Percentiles rank a stretch among this genome's conserved stretches.
Evolutionary conservation across 371 early-diverging fungal species (phyloP).

Genomic region (Mucor circinelloides): DNA sequence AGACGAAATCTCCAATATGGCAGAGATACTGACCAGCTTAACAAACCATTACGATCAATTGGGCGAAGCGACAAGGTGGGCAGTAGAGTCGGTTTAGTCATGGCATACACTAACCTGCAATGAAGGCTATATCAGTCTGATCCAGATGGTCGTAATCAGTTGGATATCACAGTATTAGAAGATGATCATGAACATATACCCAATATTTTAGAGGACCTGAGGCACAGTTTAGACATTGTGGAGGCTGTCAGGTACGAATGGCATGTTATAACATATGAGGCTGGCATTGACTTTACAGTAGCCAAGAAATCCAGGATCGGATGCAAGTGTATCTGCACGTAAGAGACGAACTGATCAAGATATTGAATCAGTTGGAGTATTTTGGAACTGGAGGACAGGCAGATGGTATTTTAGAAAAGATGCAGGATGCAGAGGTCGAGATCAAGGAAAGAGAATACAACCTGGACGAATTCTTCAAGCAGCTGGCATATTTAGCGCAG

Average conservation of each 20-base stretch:
- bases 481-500: slow-evolving; percentile 35
- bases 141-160: slow-evolving; percentile 27
- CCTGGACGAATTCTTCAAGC: slow-evolving; percentile 37
- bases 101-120: not conserved
- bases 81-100: not conserved
- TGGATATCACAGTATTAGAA: slow-evolving; percentile 48
- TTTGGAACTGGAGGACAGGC: slow-evolving; percentile 36
- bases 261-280: not conserved
- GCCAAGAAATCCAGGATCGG: slow-evolving; percentile 38
- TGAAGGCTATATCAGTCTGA: slow-evolving; percentile 36
- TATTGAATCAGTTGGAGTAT: slow-evolving; percentile 33
- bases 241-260: slow-evolving; percentile 27
- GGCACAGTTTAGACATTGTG: slow-evolving; percentile 34
- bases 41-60: slow-evolving; percentile 54
- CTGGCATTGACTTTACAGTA: not conserved
- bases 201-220: slow-evolving; percentile 39
- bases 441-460: slow-evolving; percentile 36
- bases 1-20: slow-evolving; percentile 46
- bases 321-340: slow-evolving; percentile 32
- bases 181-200: slow-evolving; percentile 50
- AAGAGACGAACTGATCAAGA: slow-evolving; percentile 31
- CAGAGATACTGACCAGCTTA: slow-evolving; percentile 48
- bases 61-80: slow-evolving; percentile 47
- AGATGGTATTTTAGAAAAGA: slow-evolving; percentile 38
- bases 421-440: slow-evolving; percentile 33